Conservation (phyloP, 2,329 filamentous ascomycete species). For the Paramyrothecium sp. region DNA sequence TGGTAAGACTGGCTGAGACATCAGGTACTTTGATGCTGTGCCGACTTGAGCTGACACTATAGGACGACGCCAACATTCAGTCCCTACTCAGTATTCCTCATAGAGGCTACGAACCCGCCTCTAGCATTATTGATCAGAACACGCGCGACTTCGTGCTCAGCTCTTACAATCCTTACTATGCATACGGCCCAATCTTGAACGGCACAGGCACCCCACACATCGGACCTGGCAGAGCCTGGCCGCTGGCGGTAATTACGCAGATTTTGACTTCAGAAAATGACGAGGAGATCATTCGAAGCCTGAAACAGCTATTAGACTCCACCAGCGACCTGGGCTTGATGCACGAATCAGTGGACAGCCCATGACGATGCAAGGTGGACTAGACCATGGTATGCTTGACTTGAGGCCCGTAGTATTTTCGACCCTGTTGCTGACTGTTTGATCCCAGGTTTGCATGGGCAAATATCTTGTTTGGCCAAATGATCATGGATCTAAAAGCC, state of each 20-base stretch:
- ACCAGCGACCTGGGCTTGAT: slow-evolving; percentile 74
- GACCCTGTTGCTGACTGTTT: not conserved
- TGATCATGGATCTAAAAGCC: slow-evolving; percentile 71
- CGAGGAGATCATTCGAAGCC: slow-evolving; percentile 66
- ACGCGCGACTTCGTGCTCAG: slow-evolving; percentile 74
- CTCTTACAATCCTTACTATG: slow-evolving; percentile 71
- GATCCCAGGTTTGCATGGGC: slow-evolving; percentile 78
- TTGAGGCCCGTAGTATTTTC: not conserved
- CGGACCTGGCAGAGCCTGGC: slow-evolving; percentile 74
- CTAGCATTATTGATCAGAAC: slow-evolving; percentile 65
- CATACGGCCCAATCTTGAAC: slow-evolving; percentile 50
- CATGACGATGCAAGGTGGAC: slow-evolving; percentile 29
- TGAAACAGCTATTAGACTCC: slow-evolving; percentile 64
- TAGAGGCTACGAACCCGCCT: slow-evolving; percentile 55
- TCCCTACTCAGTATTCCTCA: slow-evolving; percentile 61
- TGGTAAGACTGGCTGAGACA: slow-evolving; percentile 39
- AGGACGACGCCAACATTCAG: slow-evolving; percentile 63
- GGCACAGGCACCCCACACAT: slow-evolving; percentile 52
- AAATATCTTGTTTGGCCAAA: slow-evolving; percentile 84
- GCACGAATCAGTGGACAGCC: slow-evolving; percentile 60
- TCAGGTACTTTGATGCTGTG: not conserved
- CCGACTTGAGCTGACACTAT: slow-evolving; percentile 3
- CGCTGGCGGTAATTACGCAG: slow-evolving; percentile 79
- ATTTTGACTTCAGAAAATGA: slow-evolving; percentile 77
- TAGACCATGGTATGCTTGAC: slow-evolving; percentile 27